Percentiles rank a stretch among this genome's conserved stretches.
phyloP scores from a whole-genome alignment of 2,329 filamentous ascomycete species.

The Metarhizium album region DNA sequence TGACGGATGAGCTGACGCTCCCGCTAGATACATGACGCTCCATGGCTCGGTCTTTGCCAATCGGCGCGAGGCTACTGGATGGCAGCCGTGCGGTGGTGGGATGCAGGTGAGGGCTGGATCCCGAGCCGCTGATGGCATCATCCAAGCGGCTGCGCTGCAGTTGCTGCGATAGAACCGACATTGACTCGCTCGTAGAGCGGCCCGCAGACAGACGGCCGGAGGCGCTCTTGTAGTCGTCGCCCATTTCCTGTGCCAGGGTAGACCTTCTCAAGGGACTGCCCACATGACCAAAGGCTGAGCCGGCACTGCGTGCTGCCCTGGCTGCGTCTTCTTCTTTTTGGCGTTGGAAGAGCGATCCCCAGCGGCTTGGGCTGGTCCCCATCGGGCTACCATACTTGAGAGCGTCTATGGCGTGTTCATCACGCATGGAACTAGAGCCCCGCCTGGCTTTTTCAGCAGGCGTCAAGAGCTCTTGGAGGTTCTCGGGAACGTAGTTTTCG shows the following conservation, averaged over 20 bases:
- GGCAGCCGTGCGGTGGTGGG: conserved; percentile 33
- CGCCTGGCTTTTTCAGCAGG: conserved; percentile 56
- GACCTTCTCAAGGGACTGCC: conserved; percentile 56
- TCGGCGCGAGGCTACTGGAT: conserved; percentile 26
- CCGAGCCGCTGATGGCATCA: conserved; percentile 19
- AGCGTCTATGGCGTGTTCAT: conserved; percentile 37
- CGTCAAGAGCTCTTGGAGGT: conserved; percentile 54
- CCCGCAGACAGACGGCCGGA: conserved; percentile 27
- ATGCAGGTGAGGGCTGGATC: conserved; percentile 38
- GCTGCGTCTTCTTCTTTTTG: conserved; percentile 44
- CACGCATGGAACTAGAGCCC: conserved; percentile 44
- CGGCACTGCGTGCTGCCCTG: conserved; percentile 24
- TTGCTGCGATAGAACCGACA: conserved; percentile 51
- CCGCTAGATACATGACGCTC: conserved; percentile 51
- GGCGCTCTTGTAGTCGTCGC: conserved; percentile 23
- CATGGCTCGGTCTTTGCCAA: conserved; percentile 31
- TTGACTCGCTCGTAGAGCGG: conserved; percentile 37
- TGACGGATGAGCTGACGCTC: conserved; percentile 43
- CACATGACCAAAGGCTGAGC: conserved; percentile 54
- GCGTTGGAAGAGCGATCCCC: conserved; percentile 49
- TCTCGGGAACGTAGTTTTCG: conserved; percentile 59
- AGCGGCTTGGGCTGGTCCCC: conserved; percentile 48
- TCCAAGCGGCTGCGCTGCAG: conserved; percentile 48
- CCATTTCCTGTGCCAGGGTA: conserved; percentile 44
- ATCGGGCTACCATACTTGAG: conserved; percentile 52